phyloP scores from a whole-genome alignment of 345 rosid genomes.

The Boechera retrofracta region DNA sequence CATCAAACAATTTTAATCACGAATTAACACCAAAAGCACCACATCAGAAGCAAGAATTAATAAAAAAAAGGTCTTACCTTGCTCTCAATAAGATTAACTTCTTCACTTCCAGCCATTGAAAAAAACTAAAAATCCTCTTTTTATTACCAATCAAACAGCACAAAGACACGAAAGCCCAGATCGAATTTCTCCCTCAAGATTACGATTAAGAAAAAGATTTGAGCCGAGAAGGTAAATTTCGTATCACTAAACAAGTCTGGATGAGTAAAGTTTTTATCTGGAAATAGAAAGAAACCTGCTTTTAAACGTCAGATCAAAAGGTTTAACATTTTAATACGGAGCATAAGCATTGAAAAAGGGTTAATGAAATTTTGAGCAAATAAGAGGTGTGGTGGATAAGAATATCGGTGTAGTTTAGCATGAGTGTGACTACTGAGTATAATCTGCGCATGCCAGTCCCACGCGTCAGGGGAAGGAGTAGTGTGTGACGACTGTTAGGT shows the following conservation, averaged over 20 bases:
- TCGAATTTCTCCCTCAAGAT: slow-evolving; percentile 12
- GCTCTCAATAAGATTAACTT: slow-evolving; percentile 72
- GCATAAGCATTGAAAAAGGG: not conserved
- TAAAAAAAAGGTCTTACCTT: slow-evolving; percentile 54
- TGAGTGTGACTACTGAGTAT: not conserved
- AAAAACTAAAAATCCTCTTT: not conserved
- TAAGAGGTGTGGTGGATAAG: slow-evolving; percentile 36
- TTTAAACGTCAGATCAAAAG: slow-evolving; percentile 23
- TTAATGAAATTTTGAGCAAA: not conserved
- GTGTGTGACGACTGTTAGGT: slow-evolving; percentile 32
- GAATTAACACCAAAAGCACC: slow-evolving; percentile 4
- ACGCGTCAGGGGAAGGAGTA: slow-evolving; percentile 25
- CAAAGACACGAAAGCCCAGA: slow-evolving; percentile 37
- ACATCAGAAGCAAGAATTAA: not conserved
- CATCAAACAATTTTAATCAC: not conserved
- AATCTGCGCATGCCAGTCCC: slow-evolving; percentile 24
- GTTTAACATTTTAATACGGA: slow-evolving; percentile 24
- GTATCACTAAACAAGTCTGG: slow-evolving; percentile 3
- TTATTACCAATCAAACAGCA: slow-evolving; percentile 11
- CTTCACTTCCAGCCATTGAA: slow-evolving; percentile 74
- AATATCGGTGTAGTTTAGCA: slow-evolving; percentile 34
- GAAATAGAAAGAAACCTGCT: slow-evolving; percentile 40
- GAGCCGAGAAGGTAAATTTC: slow-evolving; percentile 31
- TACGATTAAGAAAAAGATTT: not conserved
- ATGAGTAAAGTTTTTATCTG: slow-evolving; percentile 25